phyloP scores from a whole-genome alignment of 2,329 filamentous ascomycete genomes.

The Aspergillus glaucus region DNA sequence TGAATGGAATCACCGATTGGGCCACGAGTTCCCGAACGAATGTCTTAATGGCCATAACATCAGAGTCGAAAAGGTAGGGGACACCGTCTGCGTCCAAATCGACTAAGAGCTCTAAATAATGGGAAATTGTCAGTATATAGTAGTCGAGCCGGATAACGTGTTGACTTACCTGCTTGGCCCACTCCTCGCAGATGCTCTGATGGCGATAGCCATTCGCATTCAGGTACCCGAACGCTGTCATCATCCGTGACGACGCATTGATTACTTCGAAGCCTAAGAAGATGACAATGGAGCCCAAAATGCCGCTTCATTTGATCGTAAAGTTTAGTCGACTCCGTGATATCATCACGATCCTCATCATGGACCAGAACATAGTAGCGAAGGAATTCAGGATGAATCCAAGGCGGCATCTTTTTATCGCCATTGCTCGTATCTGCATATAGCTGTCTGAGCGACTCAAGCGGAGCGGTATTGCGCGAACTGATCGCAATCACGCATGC shows the following conservation, averaged over 20 bases:
- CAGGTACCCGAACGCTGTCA: constrained; percentile 74
- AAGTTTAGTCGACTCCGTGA: constrained; percentile 76
- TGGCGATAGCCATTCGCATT: constrained; percentile 83
- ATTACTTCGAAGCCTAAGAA: constrained; percentile 75
- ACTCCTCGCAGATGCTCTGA: constrained; percentile 64
- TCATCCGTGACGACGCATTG: constrained; percentile 86
- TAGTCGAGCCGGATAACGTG: neutral
- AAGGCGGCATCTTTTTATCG: constrained; percentile 65
- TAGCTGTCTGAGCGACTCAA: constrained; percentile 76
- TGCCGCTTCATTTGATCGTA: constrained; percentile 99
- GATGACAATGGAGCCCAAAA: constrained; percentile 89
- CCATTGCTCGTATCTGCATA: constrained; percentile 81
- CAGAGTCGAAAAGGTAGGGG: constrained; percentile 83
- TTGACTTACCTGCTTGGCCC: constrained; percentile 23
- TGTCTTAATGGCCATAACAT: constrained; percentile 77
- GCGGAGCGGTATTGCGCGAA: constrained; percentile 73
- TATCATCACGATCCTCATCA: constrained; percentile 92
- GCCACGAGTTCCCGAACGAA: constrained; percentile 93
- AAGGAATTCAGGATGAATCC: constrained; percentile 87
- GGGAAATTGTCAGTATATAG: constrained; percentile 1
- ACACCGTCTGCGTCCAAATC: constrained; percentile 61
- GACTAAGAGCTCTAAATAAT: constrained; percentile 32
- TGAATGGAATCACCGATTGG: constrained; percentile 88
- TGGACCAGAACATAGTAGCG: constrained; percentile 95
- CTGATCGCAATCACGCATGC: constrained; percentile 93